Conservation (phyloP, 2,329 filamentous ascomycete genomes). For the Fusarium domesticum region DNA sequence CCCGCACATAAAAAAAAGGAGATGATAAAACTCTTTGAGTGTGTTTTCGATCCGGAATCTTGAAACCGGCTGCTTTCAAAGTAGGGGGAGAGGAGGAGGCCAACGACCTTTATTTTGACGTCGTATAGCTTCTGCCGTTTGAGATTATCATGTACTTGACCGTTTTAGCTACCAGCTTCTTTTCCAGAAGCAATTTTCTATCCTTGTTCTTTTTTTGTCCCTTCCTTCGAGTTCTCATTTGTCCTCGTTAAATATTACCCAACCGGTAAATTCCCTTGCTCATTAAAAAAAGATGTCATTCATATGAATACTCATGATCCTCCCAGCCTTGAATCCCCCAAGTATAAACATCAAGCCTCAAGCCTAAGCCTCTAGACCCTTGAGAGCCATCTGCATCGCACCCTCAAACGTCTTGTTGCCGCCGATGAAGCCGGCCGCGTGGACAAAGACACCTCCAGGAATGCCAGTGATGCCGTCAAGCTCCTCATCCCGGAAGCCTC, state of each 20-base stretch:
- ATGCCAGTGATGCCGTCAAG: slow-evolving; percentile 70
- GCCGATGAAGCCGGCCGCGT: slow-evolving; percentile 93
- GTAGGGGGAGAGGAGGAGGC: no score
- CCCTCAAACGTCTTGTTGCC: slow-evolving; percentile 92
- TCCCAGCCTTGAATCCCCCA: background rate
- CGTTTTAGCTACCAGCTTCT: background rate
- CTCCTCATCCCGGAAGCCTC: slow-evolving; percentile 83
- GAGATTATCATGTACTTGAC: background rate
- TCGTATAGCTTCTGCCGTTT: background rate
- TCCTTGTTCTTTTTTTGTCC: background rate
- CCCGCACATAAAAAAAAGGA: slow-evolving; percentile 5
- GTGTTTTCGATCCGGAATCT: no score
- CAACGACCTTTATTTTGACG: background rate
- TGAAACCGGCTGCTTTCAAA: no score
- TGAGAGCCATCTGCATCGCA: slow-evolving; percentile 78
- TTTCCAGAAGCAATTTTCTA: background rate
- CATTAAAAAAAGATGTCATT: background rate
- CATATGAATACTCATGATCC: background rate
- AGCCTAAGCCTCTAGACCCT: slow-evolving; percentile 56
- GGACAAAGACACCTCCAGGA: slow-evolving; percentile 81
- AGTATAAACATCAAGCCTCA: background rate
- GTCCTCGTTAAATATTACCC: background rate
- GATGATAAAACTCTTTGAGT: no score
- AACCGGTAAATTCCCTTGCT: background rate
- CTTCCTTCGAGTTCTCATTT: background rate